These are phyloP conservation scores for Amylocarpus encephaloides DNA, from an alignment of 2,329 filamentous ascomycete species.

Conservation along the genomic window DNA sequence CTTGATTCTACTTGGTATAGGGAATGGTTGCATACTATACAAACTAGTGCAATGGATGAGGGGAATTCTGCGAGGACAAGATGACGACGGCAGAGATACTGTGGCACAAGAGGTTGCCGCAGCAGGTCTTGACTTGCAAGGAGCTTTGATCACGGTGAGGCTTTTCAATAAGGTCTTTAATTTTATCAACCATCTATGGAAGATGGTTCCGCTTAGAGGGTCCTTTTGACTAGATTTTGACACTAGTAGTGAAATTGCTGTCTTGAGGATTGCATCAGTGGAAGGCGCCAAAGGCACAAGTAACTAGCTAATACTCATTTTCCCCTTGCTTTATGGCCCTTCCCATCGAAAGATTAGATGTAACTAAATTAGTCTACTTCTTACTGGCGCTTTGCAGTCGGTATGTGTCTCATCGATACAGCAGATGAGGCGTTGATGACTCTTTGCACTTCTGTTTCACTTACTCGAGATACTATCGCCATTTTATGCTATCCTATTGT, in stretches of 20 bases:
- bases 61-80: slow-evolving; percentile 45
- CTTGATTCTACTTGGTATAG: slow-evolving; percentile 71
- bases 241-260: slow-evolving; percentile 87
- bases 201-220: slow-evolving; percentile 89
- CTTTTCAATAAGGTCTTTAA: slow-evolving; percentile 72
- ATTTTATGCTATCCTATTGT: slow-evolving; percentile 79
- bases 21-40: slow-evolving; percentile 81
- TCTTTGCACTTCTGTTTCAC: slow-evolving; percentile 74
- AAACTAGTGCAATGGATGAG: slow-evolving; percentile 66
- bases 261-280: slow-evolving; percentile 83
- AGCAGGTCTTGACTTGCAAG: slow-evolving; percentile 59
- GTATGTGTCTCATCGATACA: slow-evolving; percentile 93
- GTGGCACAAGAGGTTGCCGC: slow-evolving; percentile 24
- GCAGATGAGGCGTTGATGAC: slow-evolving; percentile 91
- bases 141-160: slow-evolving; percentile 66
- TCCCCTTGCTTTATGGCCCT: slow-evolving; percentile 81
- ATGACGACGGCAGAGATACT: slow-evolving; percentile 20
- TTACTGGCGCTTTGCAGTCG: slow-evolving; percentile 44
- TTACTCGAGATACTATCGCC: slow-evolving; percentile 76
- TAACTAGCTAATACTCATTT: slow-evolving; percentile 90
- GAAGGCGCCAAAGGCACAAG: slow-evolving; percentile 80
- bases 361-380: slow-evolving; percentile 33
- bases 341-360: no score
- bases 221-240: slow-evolving; percentile 92
- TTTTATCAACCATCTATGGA: slow-evolving; percentile 73